Evolutionary conservation across 805 yeast species (phyloP).

Genomic region (Candida maltosa): DNA sequence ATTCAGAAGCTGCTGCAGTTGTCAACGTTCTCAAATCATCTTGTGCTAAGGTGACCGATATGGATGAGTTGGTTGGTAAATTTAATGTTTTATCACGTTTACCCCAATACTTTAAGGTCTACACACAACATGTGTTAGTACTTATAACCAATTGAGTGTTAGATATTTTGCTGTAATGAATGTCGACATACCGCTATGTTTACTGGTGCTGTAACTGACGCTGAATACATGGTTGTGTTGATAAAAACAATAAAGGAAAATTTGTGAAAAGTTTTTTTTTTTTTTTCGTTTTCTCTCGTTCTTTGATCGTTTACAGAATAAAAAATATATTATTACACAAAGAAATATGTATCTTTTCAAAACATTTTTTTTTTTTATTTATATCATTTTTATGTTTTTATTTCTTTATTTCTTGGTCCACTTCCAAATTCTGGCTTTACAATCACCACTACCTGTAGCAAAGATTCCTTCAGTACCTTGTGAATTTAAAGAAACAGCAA

Average conservation of each 20-base stretch:
- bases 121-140: conserved; percentile 3
- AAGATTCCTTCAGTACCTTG: conserved; percentile 75
- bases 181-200: conserved; percentile 85
- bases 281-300: not conserved
- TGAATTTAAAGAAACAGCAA: conserved; percentile 82
- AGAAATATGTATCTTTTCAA: no score
- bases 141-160: conserved; percentile 2
- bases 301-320: not conserved
- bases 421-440: conserved; percentile 95
- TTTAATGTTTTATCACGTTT: conserved; percentile 86
- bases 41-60: conserved; percentile 90
- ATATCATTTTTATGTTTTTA: no score
- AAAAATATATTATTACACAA: no score
- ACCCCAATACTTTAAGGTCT: conserved; percentile 98
- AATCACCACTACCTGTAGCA: conserved; percentile 97
- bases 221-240: conserved; percentile 44
- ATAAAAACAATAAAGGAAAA: conserved; percentile 3
- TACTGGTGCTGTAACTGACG: conserved; percentile 94
- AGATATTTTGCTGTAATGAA: not conserved
- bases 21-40: conserved; percentile 89
- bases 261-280: conserved; percentile 2
- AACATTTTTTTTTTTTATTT: not conserved
- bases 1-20: conserved; percentile 69
- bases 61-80: conserved; percentile 93
- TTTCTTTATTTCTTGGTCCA: conserved; percentile 51